Evolutionary conservation across 2,329 filamentous ascomycete genomes (phyloP).

Genomic region (Diaporthe aspalathi): DNA sequence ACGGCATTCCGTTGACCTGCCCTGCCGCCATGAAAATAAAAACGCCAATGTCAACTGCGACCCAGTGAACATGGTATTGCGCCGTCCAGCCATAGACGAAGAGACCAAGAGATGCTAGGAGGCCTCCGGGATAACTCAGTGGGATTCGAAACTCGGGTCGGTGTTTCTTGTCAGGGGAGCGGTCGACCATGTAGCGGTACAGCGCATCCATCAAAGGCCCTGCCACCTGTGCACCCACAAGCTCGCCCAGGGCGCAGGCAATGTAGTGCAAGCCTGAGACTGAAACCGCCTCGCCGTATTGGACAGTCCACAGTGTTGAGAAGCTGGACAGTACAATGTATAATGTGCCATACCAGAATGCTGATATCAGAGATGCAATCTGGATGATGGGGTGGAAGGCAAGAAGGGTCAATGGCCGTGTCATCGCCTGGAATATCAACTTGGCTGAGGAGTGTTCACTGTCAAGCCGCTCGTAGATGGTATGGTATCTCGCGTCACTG

Average conservation of each 20-base stretch:
- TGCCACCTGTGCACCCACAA: slow-evolving; percentile 63
- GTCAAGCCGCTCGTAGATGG: slow-evolving; percentile 53
- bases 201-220: slow-evolving; percentile 56
- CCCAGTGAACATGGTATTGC: slow-evolving; percentile 52
- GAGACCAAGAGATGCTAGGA: slow-evolving; percentile 55
- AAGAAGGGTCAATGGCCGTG: slow-evolving; percentile 67
- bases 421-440: slow-evolving; percentile 52
- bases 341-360: slow-evolving; percentile 70
- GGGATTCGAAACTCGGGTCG: slow-evolving; percentile 62
- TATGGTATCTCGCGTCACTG: slow-evolving; percentile 45
- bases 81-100: slow-evolving; percentile 59
- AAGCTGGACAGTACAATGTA: slow-evolving; percentile 74
- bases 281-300: slow-evolving; percentile 66
- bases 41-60: slow-evolving; percentile 50
- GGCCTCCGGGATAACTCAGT: slow-evolving; percentile 54
- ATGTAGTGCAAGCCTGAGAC: slow-evolving; percentile 75
- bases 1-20: slow-evolving; percentile 44
- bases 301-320: slow-evolving; percentile 60
- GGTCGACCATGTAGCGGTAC: slow-evolving; percentile 48
- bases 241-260: slow-evolving; percentile 71
- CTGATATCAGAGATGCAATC: slow-evolving; percentile 64
- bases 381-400: slow-evolving; percentile 71
- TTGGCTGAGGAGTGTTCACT: slow-evolving; percentile 43
- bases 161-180: slow-evolving; percentile 38
- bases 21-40: slow-evolving; percentile 42